A percentile compares a stretch with the other conserved stretches of the same genome.
Evolutionary conservation across 805 yeast species (phyloP).

Genomic region (Lipomyces yamanashiensis): DNA sequence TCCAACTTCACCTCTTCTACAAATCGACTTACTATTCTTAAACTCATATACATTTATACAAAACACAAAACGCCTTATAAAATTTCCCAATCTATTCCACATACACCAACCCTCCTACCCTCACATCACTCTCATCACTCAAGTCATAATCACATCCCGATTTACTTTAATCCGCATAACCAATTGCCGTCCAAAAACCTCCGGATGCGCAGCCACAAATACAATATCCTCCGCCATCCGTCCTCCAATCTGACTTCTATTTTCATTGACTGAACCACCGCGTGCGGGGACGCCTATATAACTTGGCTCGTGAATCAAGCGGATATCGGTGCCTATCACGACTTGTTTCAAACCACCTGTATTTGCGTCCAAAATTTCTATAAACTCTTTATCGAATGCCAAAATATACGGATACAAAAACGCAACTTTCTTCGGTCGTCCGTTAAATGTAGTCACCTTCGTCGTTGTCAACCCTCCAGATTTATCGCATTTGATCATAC

Average conservation of each 20-base stretch:
- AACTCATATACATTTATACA: no score
- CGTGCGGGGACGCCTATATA: background rate
- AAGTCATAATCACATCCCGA: constrained; percentile 13
- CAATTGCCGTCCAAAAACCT: constrained; percentile 23
- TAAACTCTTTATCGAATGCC: constrained; percentile 64
- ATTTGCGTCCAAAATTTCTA: constrained; percentile 69
- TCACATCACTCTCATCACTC: no score
- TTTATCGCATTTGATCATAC: constrained; percentile 68
- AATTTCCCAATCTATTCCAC: background rate
- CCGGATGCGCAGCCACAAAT: constrained; percentile 32
- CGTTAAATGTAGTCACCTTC: constrained; percentile 50
- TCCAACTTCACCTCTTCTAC: no score
- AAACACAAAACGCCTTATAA: background rate
- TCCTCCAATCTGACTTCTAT: constrained; percentile 1
- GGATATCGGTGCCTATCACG: constrained; percentile 69
- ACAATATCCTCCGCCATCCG: constrained; percentile 8
- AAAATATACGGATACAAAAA: constrained; percentile 56
- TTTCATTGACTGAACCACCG: background rate
- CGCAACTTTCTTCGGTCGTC: constrained; percentile 45
- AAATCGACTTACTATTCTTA: no score
- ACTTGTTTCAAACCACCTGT: constrained; percentile 59
- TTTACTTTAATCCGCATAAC: constrained; percentile 19
- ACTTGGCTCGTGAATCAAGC: constrained; percentile 17
- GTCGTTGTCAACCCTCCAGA: constrained; percentile 49
- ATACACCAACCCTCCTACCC: no score